These are phyloP conservation scores for Neonectria magnoliae DNA, from an alignment of 2,329 filamentous ascomycete genomes.

Conservation along the genomic window DNA sequence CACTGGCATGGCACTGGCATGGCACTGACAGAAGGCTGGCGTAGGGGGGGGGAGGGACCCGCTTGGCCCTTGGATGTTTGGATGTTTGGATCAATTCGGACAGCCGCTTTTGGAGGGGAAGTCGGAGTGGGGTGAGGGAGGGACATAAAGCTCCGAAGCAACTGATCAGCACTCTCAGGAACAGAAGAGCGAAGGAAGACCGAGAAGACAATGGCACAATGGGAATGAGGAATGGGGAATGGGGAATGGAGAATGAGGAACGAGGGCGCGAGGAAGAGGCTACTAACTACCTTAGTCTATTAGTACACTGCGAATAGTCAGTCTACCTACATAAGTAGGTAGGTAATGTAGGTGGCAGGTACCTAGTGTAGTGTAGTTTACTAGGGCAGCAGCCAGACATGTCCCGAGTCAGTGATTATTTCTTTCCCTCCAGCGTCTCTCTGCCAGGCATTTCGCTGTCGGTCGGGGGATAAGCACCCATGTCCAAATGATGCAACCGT, in stretches of 20 bases:
- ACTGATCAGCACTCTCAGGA: not conserved
- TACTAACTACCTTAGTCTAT: not conserved
- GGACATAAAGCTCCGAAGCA: not conserved
- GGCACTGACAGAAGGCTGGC: conserved; percentile 34
- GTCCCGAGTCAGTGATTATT: conserved; percentile 17
- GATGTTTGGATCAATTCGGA: conserved; percentile 2
- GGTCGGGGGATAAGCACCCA: conserved; percentile 22
- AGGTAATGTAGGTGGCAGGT: too few species aligned
- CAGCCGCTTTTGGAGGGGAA: not conserved
- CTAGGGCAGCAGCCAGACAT: not conserved
- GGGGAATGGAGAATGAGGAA: not conserved
- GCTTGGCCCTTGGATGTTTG: not conserved
- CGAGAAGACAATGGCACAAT: not conserved
- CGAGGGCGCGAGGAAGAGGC: not conserved
- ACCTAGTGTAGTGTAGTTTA: not conserved
- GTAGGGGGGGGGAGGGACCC: conserved; percentile 13
- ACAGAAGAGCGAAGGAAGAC: not conserved
- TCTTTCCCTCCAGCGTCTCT: too few species aligned
- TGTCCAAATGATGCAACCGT: conserved; percentile 41
- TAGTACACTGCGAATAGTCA: too few species aligned
- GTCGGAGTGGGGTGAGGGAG: conserved; percentile 6
- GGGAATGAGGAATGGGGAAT: not conserved
- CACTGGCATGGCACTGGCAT: conserved; percentile 40
- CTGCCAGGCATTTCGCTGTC: not conserved
- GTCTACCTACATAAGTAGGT: too few species aligned